Conservation (phyloP, 2,329 filamentous ascomycete genomes). For the Pyrenophora seminiperda region DNA sequence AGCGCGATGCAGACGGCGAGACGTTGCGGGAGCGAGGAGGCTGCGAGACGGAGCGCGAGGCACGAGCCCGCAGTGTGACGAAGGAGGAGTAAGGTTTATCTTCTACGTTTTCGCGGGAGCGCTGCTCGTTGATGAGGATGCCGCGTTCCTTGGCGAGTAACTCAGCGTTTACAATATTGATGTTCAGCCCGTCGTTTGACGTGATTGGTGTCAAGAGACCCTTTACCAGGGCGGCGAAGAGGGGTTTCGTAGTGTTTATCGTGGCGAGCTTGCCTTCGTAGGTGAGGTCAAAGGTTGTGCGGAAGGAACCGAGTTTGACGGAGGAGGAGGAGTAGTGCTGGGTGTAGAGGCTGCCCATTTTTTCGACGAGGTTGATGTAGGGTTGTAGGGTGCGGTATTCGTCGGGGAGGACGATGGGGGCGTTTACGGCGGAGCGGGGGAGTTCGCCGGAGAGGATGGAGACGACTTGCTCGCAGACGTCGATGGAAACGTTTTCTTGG, state of each 20-base stretch:
- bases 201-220: slow-evolving; percentile 73
- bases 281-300: slow-evolving; percentile 73
- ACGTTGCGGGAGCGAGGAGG: slow-evolving; percentile 35
- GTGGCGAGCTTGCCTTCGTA: slow-evolving; percentile 77
- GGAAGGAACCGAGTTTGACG: slow-evolving; percentile 52
- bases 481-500: slow-evolving; percentile 81
- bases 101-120: slow-evolving; percentile 64
- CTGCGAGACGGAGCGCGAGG: slow-evolving; percentile 43
- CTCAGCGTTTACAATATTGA: slow-evolving; percentile 83
- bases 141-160: slow-evolving; percentile 77
- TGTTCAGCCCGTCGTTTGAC: slow-evolving; percentile 67
- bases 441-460: slow-evolving; percentile 74
- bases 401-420: slow-evolving; percentile 78
- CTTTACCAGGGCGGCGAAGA: slow-evolving; percentile 79
- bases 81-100: slow-evolving; percentile 70
- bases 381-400: slow-evolving; percentile 79
- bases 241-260: slow-evolving; percentile 75
- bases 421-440: slow-evolving; percentile 78
- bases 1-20: slow-evolving; percentile 34
- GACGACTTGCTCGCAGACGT: slow-evolving; percentile 80
- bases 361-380: slow-evolving; percentile 76
- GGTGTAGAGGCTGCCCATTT: slow-evolving; percentile 78
- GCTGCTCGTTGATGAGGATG: slow-evolving; percentile 76
- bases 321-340: slow-evolving; percentile 67
- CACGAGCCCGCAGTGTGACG: slow-evolving; percentile 68